These are phyloP conservation scores for Mycena crocata DNA, from an alignment of 768 basidiomycete genomes.

Conservation along the genomic window DNA sequence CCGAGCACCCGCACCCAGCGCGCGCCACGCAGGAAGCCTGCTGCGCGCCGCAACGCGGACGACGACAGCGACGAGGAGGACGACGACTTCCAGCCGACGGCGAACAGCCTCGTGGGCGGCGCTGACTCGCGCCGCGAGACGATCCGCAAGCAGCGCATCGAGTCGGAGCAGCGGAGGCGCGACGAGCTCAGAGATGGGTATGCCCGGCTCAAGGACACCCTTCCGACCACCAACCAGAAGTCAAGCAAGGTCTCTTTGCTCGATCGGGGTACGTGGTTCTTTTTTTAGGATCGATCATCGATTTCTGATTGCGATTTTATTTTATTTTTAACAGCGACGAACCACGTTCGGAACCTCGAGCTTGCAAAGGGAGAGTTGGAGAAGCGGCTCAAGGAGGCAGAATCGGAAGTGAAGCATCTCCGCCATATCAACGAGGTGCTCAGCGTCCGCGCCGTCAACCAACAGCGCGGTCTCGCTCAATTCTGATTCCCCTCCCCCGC, in stretches of 20 bases:
- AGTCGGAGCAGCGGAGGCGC: conserved; percentile 91
- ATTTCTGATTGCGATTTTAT: conserved; percentile 29
- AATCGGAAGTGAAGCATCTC: conserved; percentile 84
- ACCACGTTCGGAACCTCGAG: conserved; percentile 90
- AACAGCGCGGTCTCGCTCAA: conserved; percentile 63
- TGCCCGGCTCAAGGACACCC: conserved; percentile 88
- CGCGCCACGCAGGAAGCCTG: conserved; percentile 50
- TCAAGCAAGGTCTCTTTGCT: conserved; percentile 92
- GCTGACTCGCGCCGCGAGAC: conserved; percentile 88
- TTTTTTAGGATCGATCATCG: conserved; percentile 3
- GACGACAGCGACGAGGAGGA: conserved; percentile 81
- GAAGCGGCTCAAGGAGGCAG: conserved; percentile 80
- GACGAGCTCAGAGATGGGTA: conserved; percentile 96
- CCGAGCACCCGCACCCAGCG: conserved; percentile 68
- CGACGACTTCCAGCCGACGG: conserved; percentile 76
- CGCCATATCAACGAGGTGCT: conserved; percentile 90
- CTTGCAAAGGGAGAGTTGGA: conserved; percentile 81
- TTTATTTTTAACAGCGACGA: conserved; percentile 66
- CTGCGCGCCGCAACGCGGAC: conserved; percentile 51
- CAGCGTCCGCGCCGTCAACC: conserved; percentile 87
- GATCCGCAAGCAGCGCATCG: conserved; percentile 92
- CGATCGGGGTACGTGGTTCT: conserved; percentile 73
- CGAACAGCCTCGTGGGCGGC: conserved; percentile 52
- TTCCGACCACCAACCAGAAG: conserved; percentile 92
- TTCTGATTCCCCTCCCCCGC: conserved; percentile 57